Evolutionary conservation across 129 eudicot species (phyloP), one percentile per base, ranked within the genome.

Genomic region (Arctium minus): DNA sequence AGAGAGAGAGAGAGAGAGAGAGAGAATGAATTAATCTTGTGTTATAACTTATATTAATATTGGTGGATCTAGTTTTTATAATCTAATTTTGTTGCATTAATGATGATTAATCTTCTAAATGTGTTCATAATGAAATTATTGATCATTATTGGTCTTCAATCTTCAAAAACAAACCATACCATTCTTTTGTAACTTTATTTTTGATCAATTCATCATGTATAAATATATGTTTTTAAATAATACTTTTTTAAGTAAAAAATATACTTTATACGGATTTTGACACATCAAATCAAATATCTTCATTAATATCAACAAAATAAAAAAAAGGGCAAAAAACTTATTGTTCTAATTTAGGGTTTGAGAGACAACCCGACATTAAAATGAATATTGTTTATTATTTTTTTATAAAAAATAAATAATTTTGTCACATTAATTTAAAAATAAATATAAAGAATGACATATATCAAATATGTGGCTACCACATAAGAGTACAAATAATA

Each of bases 21-120:
- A 35, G 50, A 1, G 50, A 76, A 53, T 76, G 36, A 76, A 53
- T 53, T 53, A 71, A 53, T 53, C 80, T 76, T 76, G 80, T 62
- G 37, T 77, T 77, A 32, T 36, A 77, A 62, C 73, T 11, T 77
- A 77, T 3, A 35, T 48, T 22, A 22, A 22, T 22, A 22, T 4
- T 77, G 73, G 73, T 77, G 18, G 81, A 27, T 77, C 81, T 77
- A 36, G 2, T 36, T 72, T 72, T 37, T 12, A 35, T 72, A 36
- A n/a, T 77, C 46, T 35, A 77, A 9, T 36, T 15, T 36, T 27
- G 36, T 64, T 62, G 5, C 36, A 32, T 32, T 30, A 76, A 50
- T 77, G 36, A 77, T 60, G 35, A 18, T 36, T 9, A 65, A 17
- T 38, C 29, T 72, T 15, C 29, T 72, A 72, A 15, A 53, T 3